These are phyloP conservation scores for Suillus decipiens DNA, from an alignment of 768 basidiomycete genomes.

Conservation along the genomic window DNA sequence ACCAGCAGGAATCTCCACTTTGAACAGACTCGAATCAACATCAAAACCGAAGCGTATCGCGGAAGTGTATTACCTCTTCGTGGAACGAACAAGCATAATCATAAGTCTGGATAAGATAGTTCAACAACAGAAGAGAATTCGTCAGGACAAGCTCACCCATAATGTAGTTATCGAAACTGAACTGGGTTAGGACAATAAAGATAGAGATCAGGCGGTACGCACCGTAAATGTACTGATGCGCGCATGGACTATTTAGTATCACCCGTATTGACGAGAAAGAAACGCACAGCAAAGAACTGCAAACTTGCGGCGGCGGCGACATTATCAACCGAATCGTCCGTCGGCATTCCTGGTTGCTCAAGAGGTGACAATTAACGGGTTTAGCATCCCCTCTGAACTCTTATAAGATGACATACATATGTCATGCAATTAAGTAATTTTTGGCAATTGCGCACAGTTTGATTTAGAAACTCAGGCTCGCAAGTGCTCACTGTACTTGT, in stretches of 20 bases:
- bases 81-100: neutral
- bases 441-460: too few relatives aligned
- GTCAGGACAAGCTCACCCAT: neutral
- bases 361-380: too few relatives aligned
- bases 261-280: neutral
- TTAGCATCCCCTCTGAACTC: too few relatives aligned
- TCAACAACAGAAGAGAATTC: neutral
- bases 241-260: neutral
- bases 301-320: too few relatives aligned
- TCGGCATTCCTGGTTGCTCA: too few relatives aligned
- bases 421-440: too few relatives aligned
- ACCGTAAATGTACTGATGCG: neutral
- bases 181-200: neutral
- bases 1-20: neutral
- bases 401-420: too few relatives aligned
- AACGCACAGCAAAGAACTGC: neutral
- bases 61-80: neutral
- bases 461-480: too few relatives aligned
- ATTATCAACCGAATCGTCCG: too few relatives aligned
- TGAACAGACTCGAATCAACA: neutral
- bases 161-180: neutral
- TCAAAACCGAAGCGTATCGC: neutral
- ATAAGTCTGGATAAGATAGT: neutral
- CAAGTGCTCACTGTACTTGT: too few relatives aligned
- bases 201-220: neutral